These are phyloP conservation scores for Pleurotus tuoliensis DNA, from an alignment of 768 basidiomycete species.

Conservation along the genomic window DNA sequence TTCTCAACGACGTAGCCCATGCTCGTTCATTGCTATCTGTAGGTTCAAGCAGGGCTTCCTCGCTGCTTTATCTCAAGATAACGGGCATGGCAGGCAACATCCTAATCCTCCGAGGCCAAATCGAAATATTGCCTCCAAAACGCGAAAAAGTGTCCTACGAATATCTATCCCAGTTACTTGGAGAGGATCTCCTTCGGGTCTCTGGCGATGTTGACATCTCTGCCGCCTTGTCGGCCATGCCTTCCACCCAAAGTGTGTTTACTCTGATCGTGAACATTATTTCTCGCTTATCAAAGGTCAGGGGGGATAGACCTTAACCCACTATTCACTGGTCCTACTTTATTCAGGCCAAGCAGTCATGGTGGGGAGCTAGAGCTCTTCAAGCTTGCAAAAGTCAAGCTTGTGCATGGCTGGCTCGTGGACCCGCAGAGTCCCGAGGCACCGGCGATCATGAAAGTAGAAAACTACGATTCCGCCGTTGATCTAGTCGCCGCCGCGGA, in stretches of 20 bases:
- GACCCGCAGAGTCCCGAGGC: constrained; percentile 65
- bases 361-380: constrained; percentile 85
- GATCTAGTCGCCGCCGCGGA: constrained; percentile 78
- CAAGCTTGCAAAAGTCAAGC: constrained; percentile 70
- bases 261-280: too few relatives aligned
- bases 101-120: constrained; percentile 79
- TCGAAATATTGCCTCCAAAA: constrained; percentile 62
- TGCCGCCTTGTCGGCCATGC: constrained; percentile 72
- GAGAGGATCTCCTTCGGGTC: constrained; percentile 68
- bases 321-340: constrained; percentile 63
- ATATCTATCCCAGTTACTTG: constrained; percentile 78
- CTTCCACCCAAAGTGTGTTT: constrained; percentile 67
- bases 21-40: constrained; percentile 91
- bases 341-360: constrained; percentile 62
- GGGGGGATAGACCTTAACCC: constrained; percentile 92
- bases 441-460: constrained; percentile 41
- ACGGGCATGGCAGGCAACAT: constrained; percentile 63
- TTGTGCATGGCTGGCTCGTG: constrained; percentile 91
- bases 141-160: constrained; percentile 79
- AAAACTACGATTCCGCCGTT: constrained; percentile 74
- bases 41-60: constrained; percentile 18
- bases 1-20: constrained; percentile 51
- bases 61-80: background rate
- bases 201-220: constrained; percentile 57
- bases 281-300: constrained; percentile 19